Conservation (phyloP, 306 rosid species). For the Clitoria ternatea region DNA sequence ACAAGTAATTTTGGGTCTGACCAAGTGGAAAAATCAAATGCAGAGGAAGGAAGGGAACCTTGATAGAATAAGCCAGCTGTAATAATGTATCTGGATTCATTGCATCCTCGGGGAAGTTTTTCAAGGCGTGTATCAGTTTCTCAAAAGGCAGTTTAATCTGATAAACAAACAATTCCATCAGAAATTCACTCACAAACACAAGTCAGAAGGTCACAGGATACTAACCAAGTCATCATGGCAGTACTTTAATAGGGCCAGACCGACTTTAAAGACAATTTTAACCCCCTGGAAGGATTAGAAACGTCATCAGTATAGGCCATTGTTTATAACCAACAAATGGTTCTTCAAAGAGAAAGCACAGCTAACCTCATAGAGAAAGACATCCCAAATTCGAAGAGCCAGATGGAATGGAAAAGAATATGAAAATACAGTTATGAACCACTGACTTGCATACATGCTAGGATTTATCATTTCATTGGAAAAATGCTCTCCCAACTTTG, state of each 20-base stretch:
- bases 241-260: conserved; percentile 86
- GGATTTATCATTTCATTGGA: conserved; percentile 88
- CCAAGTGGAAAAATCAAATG: neutral
- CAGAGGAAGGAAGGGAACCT: conserved; percentile 50
- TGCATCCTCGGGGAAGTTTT: conserved; percentile 87
- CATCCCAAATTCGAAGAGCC: conserved; percentile 99
- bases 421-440: conserved; percentile 98
- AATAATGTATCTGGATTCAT: conserved; percentile 85
- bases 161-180: conserved; percentile 17
- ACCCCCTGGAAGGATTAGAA: conserved; percentile 68
- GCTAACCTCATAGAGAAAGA: conserved; percentile 89
- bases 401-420: conserved; percentile 96
- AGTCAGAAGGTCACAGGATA: conserved; percentile 10
- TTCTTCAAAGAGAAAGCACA: conserved; percentile 12
- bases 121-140: conserved; percentile 89
- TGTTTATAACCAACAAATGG: conserved; percentile 13
- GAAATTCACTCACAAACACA: conserved; percentile 5
- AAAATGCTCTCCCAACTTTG: conserved; percentile 90
- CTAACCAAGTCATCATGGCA: conserved; percentile 98
- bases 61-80: conserved; percentile 90
- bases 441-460: conserved; percentile 99
- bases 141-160: conserved; percentile 94
- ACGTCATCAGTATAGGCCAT: neutral
- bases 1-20: neutral
- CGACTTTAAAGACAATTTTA: conserved; percentile 87